Evolutionary conservation across 2,329 filamentous ascomycete genomes (phyloP), one percentile per base, ranked within the genome.

Genomic region (Penicillium italicum): DNA sequence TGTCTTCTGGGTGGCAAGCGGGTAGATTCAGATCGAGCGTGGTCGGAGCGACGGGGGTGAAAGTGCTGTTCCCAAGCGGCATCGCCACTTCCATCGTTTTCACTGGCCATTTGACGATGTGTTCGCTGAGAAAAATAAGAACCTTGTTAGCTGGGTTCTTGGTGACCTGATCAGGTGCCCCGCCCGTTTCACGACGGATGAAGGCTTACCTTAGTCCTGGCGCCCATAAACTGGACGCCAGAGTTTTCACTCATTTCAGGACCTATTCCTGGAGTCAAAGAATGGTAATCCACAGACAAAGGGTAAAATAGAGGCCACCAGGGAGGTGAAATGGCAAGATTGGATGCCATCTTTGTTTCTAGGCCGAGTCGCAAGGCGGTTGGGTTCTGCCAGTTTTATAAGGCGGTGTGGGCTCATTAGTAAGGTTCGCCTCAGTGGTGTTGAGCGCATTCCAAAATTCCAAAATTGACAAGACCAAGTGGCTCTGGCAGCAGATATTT

Each of bases 141-240:
- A 18, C 14, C 34, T 10, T 22, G 55, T 68, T 54, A 66, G 63
- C 59, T 53, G 53, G 50, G 28, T 50, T 52, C 44, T 30, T 50
- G 28, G 18, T 42, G n/a, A 42, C 53, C 38, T 49, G 47, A 48
- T 53, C 52, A 38, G 33, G 62, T 62, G 64, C 62, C 66, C 68
- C 67, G 62, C 65, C 60, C 55, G 47, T 54, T 60, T 58, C 44
- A 60, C 41, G 47, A 40, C 28, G 46, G 47, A 55, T 55, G 50
- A 43, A 42, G 30, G 51, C 69, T 50, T 60, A 76, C 74, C 71
- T 76, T 76, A 34, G 69, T 70, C 64, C 71, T 67, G 60, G 71
- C 66, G 58, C 65, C 64, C 63, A 76, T 57, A 51, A 73, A 68
- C 58, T 73, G 69, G 49, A 73, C 63, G 56, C 67, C 69, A 37